Evolutionary conservation across 2,329 filamentous ascomycete genomes (phyloP).

Genomic region (Epichloe sylvatica): DNA sequence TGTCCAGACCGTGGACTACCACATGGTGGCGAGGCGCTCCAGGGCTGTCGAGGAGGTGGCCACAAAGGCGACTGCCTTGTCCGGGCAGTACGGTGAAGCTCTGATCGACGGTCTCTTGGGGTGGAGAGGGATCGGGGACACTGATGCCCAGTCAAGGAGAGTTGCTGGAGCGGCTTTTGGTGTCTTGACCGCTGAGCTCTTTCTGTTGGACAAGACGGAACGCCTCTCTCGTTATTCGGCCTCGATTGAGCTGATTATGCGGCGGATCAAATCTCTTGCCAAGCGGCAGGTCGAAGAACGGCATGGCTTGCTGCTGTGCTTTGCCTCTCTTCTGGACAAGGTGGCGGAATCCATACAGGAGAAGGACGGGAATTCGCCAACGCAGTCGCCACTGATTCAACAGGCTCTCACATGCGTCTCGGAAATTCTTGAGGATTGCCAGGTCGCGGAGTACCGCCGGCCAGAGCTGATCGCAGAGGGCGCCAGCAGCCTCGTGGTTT

Average conservation of each 20-base stretch:
- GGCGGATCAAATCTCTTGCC: slow-evolving; percentile 30
- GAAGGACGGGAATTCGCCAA: slow-evolving; percentile 4
- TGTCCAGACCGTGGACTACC: slow-evolving; percentile 85
- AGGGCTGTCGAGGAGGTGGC: slow-evolving; percentile 71
- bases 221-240: slow-evolving; percentile 16
- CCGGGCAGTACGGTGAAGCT: slow-evolving; percentile 53
- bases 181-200: slow-evolving; percentile 31
- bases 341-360: slow-evolving; percentile 22
- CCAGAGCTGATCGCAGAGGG: slow-evolving; percentile 53
- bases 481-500: slow-evolving; percentile 42
- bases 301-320: slow-evolving; percentile 50
- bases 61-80: slow-evolving; percentile 51
- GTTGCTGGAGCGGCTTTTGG: slow-evolving; percentile 60
- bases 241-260: slow-evolving; percentile 28
- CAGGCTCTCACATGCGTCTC: slow-evolving; percentile 17
- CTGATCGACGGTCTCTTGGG: slow-evolving; percentile 57
- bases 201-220: slow-evolving; percentile 10
- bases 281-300: slow-evolving; percentile 52
- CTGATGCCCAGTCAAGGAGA: slow-evolving; percentile 59
- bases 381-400: slow-evolving; percentile 12
- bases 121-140: slow-evolving; percentile 80
- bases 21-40: slow-evolving; percentile 75
- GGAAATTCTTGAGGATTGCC: slow-evolving; percentile 27
- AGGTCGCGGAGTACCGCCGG: slow-evolving; percentile 35
- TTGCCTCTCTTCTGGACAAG: slow-evolving; percentile 43